Percentiles rank a stretch among this genome's conserved stretches.
Evolutionary conservation across 352 stramenopile species (phyloP).

Genomic region (Pythium utonaiense): DNA sequence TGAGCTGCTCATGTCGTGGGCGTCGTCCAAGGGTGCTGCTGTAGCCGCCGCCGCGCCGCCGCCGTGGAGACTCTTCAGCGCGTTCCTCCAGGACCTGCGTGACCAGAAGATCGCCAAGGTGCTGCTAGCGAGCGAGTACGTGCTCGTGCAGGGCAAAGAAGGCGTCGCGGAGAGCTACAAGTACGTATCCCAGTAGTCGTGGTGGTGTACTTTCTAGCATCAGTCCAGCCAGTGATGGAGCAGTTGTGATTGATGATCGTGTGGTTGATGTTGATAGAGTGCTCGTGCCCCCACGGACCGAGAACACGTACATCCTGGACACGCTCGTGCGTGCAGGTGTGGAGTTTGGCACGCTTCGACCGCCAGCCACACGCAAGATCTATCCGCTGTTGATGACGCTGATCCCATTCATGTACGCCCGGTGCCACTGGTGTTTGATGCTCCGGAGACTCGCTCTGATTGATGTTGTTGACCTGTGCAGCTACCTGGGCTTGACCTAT

Average conservation of each 20-base stretch:
- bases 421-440: not conserved
- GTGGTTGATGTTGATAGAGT: constrained; percentile 34
- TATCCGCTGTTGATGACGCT: constrained; percentile 59
- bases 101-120: constrained; percentile 55
- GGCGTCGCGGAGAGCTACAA: constrained; percentile 40
- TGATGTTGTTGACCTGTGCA: constrained; percentile 8
- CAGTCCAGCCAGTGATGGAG: not conserved
- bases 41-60: constrained; percentile 10
- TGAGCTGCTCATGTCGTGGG: constrained; percentile 23
- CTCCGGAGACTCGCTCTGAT: not conserved
- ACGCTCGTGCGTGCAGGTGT: constrained; percentile 54
- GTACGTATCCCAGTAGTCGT: constrained; percentile 28
- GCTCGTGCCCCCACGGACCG: constrained; percentile 63
- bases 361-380: constrained; percentile 42
- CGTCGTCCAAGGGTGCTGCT: constrained; percentile 15
- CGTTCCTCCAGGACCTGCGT: constrained; percentile 52
- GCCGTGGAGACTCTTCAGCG: constrained; percentile 67
- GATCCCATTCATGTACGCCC: constrained; percentile 64
- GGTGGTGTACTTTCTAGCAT: constrained; percentile 1
- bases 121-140: constrained; percentile 54
- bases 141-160: constrained; percentile 50
- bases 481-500: constrained; percentile 83
- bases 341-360: constrained; percentile 59
- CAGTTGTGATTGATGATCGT: not conserved
- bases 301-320: constrained; percentile 69